Evolutionary conservation across 2,329 filamentous ascomycete species (phyloP).

Genomic region (Colletotrichum filicis): DNA sequence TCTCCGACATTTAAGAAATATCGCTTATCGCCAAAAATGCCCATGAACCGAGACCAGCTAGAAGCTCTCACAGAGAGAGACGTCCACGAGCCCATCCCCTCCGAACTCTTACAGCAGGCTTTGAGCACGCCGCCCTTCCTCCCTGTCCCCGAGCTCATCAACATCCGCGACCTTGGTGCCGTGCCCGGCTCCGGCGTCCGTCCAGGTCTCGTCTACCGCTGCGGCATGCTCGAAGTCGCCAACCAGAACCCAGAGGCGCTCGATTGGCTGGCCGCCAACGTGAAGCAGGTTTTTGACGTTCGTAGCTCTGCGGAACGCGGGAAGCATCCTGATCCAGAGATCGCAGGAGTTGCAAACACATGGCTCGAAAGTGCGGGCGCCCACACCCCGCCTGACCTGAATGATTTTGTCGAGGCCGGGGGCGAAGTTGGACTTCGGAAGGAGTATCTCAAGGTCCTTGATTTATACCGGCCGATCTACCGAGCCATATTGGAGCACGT

Average conservation of each 20-base stretch:
- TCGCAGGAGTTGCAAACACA: slow-evolving; percentile 57
- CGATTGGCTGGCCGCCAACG: slow-evolving; percentile 48
- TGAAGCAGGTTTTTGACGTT: slow-evolving; percentile 63
- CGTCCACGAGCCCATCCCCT: slow-evolving; percentile 50
- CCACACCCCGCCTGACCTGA: slow-evolving; percentile 50
- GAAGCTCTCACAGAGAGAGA: slow-evolving; percentile 52
- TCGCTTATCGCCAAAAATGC: not conserved
- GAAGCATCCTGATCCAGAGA: slow-evolving; percentile 53
- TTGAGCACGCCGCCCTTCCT: slow-evolving; percentile 59
- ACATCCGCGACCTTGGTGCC: slow-evolving; percentile 62
- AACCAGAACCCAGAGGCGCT: slow-evolving; percentile 42
- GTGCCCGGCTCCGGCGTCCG: slow-evolving; percentile 54
- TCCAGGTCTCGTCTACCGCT: slow-evolving; percentile 56
- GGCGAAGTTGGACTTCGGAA: slow-evolving; percentile 56
- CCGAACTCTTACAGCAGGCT: slow-evolving; percentile 47
- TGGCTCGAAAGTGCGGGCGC: slow-evolving; percentile 51
- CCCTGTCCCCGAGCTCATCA: slow-evolving; percentile 58
- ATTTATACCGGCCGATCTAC: slow-evolving; percentile 54
- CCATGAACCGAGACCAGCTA: not conserved
- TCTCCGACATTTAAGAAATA: no score
- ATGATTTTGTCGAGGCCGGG: slow-evolving; percentile 54
- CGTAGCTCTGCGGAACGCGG: slow-evolving; percentile 57
- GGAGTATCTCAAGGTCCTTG: slow-evolving; percentile 60
- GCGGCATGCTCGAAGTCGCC: slow-evolving; percentile 53
- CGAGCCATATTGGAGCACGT: slow-evolving; percentile 59